Conservation (phyloP, 371 early-diverging fungal species). For the Thermomucor indicae-seudaticae region DNA sequence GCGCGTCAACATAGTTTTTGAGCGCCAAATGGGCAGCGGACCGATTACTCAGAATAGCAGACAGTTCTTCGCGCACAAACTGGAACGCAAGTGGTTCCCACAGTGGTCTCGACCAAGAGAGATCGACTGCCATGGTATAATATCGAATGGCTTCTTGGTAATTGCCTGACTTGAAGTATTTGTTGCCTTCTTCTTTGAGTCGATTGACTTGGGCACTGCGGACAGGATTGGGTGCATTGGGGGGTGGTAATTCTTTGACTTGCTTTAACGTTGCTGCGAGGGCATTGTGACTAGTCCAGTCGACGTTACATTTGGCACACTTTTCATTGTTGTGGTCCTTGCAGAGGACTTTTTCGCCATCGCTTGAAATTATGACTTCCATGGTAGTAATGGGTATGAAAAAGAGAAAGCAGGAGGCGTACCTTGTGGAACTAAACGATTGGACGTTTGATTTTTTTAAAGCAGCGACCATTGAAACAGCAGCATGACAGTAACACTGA, state of each 20-base stretch:
- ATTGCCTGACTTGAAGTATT: constrained; percentile 59
- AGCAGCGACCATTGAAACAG: no score
- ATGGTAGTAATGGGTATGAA: no score
- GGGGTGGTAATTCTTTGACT: constrained; percentile 63
- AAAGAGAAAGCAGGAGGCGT: no score
- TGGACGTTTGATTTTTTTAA: no score
- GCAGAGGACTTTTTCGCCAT: constrained; percentile 47
- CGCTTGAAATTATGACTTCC: constrained; percentile 15
- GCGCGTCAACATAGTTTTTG: constrained; percentile 66
- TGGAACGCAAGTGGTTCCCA: constrained; percentile 72
- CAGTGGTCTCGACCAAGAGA: constrained; percentile 68
- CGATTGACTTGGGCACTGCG: constrained; percentile 61
- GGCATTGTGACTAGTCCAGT: constrained; percentile 49
- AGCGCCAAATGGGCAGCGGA: constrained; percentile 68
- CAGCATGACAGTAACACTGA: no score
- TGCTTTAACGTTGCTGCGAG: constrained; percentile 49
- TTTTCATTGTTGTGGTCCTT: constrained; percentile 40
- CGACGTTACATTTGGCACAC: constrained; percentile 42
- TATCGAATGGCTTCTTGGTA: constrained; percentile 67
- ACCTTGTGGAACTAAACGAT: no score
- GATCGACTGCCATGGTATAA: constrained; percentile 70
- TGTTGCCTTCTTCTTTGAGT: constrained; percentile 76
- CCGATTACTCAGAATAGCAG: constrained; percentile 67
- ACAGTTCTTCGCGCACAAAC: constrained; percentile 64
- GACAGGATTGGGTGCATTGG: constrained; percentile 60